These are phyloP conservation scores for Dryadomyces sulphureus DNA, from an alignment of 2,329 filamentous ascomycete genomes.

Conservation along the genomic window DNA sequence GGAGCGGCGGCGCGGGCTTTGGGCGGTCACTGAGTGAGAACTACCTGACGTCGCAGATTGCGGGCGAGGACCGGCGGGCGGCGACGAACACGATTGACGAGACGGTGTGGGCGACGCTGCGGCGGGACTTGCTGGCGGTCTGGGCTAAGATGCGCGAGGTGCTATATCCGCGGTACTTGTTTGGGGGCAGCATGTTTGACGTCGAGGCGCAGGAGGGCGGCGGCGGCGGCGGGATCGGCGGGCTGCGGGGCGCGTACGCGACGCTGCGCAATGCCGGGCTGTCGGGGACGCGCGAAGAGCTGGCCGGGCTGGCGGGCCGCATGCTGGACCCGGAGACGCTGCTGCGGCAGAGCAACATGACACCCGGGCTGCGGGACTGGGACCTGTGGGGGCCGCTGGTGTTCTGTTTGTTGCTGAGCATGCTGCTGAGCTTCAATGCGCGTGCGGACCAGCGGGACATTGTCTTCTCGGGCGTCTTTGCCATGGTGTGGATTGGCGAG, in stretches of 20 bases:
- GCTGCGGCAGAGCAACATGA: conserved; percentile 56
- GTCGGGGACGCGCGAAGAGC: conserved; percentile 44
- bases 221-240: neutral
- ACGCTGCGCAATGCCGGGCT: conserved; percentile 44
- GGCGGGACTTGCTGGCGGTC: conserved; percentile 77
- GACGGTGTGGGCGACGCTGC: conserved; percentile 92
- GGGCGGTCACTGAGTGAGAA: conserved; percentile 50
- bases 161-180: conserved; percentile 85
- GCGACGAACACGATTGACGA: conserved; percentile 93
- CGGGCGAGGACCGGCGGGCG: conserved; percentile 82
- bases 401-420: conserved; percentile 78
- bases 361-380: conserved; percentile 85
- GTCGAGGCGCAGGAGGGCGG: conserved; percentile 24
- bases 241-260: conserved; percentile 44
- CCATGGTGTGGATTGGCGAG: conserved; percentile 92
- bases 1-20: conserved; percentile 18
- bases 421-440: conserved; percentile 75
- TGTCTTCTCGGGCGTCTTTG: conserved; percentile 93
- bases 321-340: conserved; percentile 50
- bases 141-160: conserved; percentile 99
- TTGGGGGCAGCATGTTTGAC: conserved; percentile 54
- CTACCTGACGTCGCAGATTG: conserved; percentile 79
- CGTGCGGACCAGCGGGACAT: conserved; percentile 66
- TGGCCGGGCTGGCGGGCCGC: conserved; percentile 44
- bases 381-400: conserved; percentile 95